Evolutionary conservation across 768 basidiomycete genomes (phyloP), one percentile per base, ranked within the genome.

Genomic region (Thelephora ganbajun): DNA sequence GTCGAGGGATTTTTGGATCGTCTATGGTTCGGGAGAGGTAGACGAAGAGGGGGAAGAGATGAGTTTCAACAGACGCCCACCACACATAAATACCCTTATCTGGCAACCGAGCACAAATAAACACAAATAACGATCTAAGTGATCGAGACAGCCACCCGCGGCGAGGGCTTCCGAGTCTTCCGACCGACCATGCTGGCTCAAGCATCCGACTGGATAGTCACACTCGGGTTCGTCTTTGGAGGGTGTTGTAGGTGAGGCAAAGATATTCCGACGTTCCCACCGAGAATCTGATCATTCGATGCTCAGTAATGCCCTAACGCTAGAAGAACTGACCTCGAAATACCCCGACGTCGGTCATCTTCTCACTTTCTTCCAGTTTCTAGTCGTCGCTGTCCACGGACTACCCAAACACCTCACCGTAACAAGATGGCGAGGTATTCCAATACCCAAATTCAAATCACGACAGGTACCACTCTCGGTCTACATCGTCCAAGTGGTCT

Each of bases 361-460:
- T 36, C 79, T 94, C 56, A 97, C 93, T 0, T 83, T 92, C 56
- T 74, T 80, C 45, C 92, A 96, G 62, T 93, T 92, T 61, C 50
- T 85, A 44, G 57, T 83, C 55, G 79, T 93, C 52, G 78, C 88
- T 12, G 53, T 89, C 1, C 70, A 83, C 55, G 83, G 83, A 0
- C 69, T 93, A 2, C 81, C 82, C 0, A 70, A 63, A 33, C 80
- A 87, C 56, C 48, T 80, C 36, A 58, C 63, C 0, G 73, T 50
- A 46, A 53, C 51, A 20, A 43, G 51, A 22, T 35, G 22, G 48
- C 13, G 11, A 33, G 43, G 14, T 35, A 20, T 12, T 19, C 47
- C 37, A 11, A 36, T 51, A 7, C 80, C 79, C 5, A 67, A 69
- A 3, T 66, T 87, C 18, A 76, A 74, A 54, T 69, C 72, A 11